Evolutionary conservation across 2,329 filamentous ascomycete species (phyloP), one percentile per base, ranked within the genome.

Genomic region (Colletotrichum orchidophilum): DNA sequence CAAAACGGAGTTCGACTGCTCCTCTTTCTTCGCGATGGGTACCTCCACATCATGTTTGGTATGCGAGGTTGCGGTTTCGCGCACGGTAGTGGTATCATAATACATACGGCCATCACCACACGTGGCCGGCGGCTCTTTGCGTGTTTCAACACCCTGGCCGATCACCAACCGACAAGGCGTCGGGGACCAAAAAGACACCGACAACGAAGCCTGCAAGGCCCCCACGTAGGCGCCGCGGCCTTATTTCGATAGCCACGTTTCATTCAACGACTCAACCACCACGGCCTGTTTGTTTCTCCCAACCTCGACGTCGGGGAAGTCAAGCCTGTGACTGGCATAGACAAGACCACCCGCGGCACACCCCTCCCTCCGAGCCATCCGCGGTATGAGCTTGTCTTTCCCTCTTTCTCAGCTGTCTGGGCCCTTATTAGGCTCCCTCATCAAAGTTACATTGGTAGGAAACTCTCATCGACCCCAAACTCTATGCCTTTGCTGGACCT

Each of bases 31-130:
- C 39, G 33, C 24, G 26, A 35, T 35, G n/a, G 31, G 50, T 3
- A n/a, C 31, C 21, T 52, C 57, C 60, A 57, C 33, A 29, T 57
- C 24, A 57, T 52, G 63, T 42, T 49, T 57, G 50, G 50, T 61
- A 39, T 67, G 66, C 60, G 42, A 35, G 18, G 18, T 46, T 35
- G 55, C 35, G 49, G 54, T 55, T 70, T 66, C 62, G 66, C 49
- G 66, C 62, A 70, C 66, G 66, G 66, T 29, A 49, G 39, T 42
- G 50, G 55, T 42, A 66, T 35, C 66, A 60, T 24, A 58, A 49
- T 35, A 55, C 54, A 33, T 31, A 50, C 11, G 39, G n/a, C 18
- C 58, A 50, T 46, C 18, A 21, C 58, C 18, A 46, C 35, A 59
- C 57, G n/a, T 18, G 24, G 15, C 57, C 18, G 18, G 57, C 57